These are phyloP conservation scores for Gigaspora rosea DNA, from an alignment of 192 early-diverging fungal species.

Conservation along the genomic window DNA sequence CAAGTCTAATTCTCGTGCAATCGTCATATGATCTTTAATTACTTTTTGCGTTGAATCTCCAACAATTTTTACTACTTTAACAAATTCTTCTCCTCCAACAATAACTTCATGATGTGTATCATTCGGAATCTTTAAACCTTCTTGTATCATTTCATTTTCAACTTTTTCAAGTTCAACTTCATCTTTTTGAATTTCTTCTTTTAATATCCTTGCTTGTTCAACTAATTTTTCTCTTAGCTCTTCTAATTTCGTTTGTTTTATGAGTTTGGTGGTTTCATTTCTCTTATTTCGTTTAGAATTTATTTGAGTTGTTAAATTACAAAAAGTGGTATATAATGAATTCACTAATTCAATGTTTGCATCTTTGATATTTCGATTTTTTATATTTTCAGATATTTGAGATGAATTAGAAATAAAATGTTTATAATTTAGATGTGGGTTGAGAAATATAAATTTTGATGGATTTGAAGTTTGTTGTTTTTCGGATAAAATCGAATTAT, in stretches of 20 bases:
- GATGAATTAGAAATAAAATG: background rate
- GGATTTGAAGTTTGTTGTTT: background rate
- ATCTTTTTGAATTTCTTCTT: slow-evolving; percentile 55
- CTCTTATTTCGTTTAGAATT: background rate
- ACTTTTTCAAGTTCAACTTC: slow-evolving; percentile 52
- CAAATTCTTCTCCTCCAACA: slow-evolving; percentile 73
- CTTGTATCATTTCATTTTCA: slow-evolving; percentile 57
- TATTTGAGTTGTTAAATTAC: slow-evolving; percentile 7
- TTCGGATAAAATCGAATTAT: too few species aligned
- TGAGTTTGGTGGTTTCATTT: slow-evolving; percentile 16
- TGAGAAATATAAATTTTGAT: background rate
- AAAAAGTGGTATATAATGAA: background rate
- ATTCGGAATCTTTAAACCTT: slow-evolving; percentile 79
- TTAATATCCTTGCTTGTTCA: slow-evolving; percentile 58
- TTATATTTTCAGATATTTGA: slow-evolving; percentile 19
- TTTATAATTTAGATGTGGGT: slow-evolving; percentile 29
- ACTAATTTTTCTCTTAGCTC: slow-evolving; percentile 24
- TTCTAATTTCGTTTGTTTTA: background rate
- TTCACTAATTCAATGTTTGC: slow-evolving; percentile 4
- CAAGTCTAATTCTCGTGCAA: slow-evolving; percentile 67
- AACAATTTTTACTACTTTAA: slow-evolving; percentile 54
- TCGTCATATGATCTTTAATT: slow-evolving; percentile 65
- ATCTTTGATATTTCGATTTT: slow-evolving; percentile 23
- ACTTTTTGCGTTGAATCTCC: slow-evolving; percentile 38
- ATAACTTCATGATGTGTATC: slow-evolving; percentile 71